Conservation (phyloP, 108 stramenopile species). For the Fistulifera pelliculosa region DNA sequence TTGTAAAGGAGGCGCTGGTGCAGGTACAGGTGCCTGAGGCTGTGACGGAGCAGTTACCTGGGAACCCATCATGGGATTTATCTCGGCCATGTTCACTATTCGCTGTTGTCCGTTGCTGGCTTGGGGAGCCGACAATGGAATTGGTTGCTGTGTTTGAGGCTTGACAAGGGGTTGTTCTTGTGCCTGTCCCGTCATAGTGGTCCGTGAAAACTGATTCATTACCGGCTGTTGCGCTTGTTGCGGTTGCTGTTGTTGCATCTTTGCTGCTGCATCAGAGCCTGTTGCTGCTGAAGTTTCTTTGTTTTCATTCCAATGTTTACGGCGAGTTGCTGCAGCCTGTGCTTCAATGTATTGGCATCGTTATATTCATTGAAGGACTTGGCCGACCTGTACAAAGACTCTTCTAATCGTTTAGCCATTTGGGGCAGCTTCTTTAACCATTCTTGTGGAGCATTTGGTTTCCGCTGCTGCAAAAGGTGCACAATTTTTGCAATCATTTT, state of each 20-base stretch:
- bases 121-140: slow-evolving; percentile 18
- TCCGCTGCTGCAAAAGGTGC: slow-evolving; percentile 85
- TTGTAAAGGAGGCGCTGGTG: slow-evolving; percentile 13
- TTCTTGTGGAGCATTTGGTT: slow-evolving; percentile 91
- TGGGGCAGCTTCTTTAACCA: slow-evolving; percentile 93
- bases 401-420: slow-evolving; percentile 94
- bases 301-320: slow-evolving; percentile 88
- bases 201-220: not conserved
- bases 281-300: slow-evolving; percentile 60
- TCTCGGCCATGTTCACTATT: slow-evolving; percentile 74
- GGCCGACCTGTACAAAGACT: slow-evolving; percentile 87
- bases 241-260: slow-evolving; percentile 18
- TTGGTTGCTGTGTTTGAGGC: slow-evolving; percentile 46
- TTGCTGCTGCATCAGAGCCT: slow-evolving; percentile 20
- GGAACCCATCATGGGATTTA: slow-evolving; percentile 64
- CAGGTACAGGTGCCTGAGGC: slow-evolving; percentile 7
- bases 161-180: slow-evolving; percentile 28
- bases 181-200: slow-evolving; percentile 8
- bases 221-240: slow-evolving; percentile 17
- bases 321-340: slow-evolving; percentile 87
- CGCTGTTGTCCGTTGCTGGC: slow-evolving; percentile 39
- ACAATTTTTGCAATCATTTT: slow-evolving; percentile 96
- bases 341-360: slow-evolving; percentile 84
- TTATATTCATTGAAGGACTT: slow-evolving; percentile 86
- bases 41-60: slow-evolving; percentile 19